These are phyloP conservation scores for Cyamopsis tetragonoloba DNA, from an alignment of 306 rosid genomes.

Conservation along the genomic window DNA sequence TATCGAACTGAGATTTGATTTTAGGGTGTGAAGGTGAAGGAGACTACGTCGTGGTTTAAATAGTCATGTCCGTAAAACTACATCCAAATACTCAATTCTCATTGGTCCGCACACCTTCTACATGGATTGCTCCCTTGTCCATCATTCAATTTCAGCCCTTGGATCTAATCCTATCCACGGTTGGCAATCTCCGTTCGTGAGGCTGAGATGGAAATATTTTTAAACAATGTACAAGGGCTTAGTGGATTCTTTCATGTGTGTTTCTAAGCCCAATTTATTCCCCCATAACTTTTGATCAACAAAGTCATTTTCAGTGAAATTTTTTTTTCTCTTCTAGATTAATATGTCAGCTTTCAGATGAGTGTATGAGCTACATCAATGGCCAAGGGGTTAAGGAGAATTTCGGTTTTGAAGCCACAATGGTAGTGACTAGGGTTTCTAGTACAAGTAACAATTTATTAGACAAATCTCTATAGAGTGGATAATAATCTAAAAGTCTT, in stretches of 20 bases:
- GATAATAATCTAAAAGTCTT: not conserved
- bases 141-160: slow-evolving; percentile 53
- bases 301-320: not conserved
- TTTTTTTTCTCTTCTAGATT: slow-evolving; percentile 32
- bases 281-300: slow-evolving; percentile 15
- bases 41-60: slow-evolving; percentile 47
- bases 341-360: slow-evolving; percentile 56
- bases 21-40: slow-evolving; percentile 45
- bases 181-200: not conserved
- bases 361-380: not conserved
- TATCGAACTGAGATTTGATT: too few species aligned
- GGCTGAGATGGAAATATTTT: slow-evolving; percentile 15
- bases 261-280: slow-evolving; percentile 54
- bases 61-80: slow-evolving; percentile 39
- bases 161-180: slow-evolving; percentile 55
- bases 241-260: slow-evolving; percentile 58
- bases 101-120: slow-evolving; percentile 41
- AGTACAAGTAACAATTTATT: not conserved
- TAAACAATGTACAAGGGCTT: not conserved
- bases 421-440: slow-evolving; percentile 68
- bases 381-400: slow-evolving; percentile 19
- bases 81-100: slow-evolving; percentile 31
- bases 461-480: not conserved
- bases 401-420: too few species aligned
- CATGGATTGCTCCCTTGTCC: slow-evolving; percentile 46